A percentile compares a stretch with the other conserved stretches of the same genome.
Conservation (phyloP, 2,329 filamentous ascomycete species). For the Penicillium concentricum region DNA sequence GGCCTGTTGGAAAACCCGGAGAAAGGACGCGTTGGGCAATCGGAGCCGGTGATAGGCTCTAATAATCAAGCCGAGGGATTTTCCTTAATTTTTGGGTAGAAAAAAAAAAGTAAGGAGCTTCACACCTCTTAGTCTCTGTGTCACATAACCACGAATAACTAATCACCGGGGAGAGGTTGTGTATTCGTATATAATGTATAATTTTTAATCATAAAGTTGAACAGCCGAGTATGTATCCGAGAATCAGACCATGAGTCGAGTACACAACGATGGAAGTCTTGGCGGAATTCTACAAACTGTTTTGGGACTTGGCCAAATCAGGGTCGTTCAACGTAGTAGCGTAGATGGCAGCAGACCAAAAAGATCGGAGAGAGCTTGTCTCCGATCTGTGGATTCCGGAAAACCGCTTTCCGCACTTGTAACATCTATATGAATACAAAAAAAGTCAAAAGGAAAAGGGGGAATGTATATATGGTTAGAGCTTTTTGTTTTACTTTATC, state of each 20-base stretch:
- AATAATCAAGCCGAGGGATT: conserved; percentile 4
- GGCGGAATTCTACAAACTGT: not conserved
- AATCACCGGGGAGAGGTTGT: too few species aligned
- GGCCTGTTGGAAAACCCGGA: conserved; percentile 2
- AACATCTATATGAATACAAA: not conserved
- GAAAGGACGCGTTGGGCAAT: conserved; percentile 14
- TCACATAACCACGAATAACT: conserved; percentile 1
- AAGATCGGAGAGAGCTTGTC: conserved; percentile 1
- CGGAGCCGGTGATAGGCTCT: conserved; percentile 6
- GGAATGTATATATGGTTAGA: not conserved
- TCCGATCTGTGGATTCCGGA: conserved; percentile 9
- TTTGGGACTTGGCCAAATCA: conserved; percentile 9
- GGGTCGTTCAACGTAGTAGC: conserved; percentile 18
- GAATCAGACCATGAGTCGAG: not conserved
- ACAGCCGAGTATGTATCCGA: not conserved
- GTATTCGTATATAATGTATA: not conserved
- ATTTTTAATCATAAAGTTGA: not conserved
- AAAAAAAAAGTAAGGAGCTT: conserved; percentile 8
- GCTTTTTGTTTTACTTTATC: conserved; percentile 3
- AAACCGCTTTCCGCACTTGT: conserved; percentile 3
- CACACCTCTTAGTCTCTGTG: conserved; percentile 9
- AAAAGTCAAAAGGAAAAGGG: not conserved
- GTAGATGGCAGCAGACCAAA: conserved; percentile 8
- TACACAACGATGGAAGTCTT: not conserved
- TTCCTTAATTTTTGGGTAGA: not conserved